A percentile compares a stretch with the other conserved stretches of the same genome.
These are phyloP conservation scores for Suillus paluster DNA, from an alignment of 768 basidiomycete genomes.

Conservation along the genomic window DNA sequence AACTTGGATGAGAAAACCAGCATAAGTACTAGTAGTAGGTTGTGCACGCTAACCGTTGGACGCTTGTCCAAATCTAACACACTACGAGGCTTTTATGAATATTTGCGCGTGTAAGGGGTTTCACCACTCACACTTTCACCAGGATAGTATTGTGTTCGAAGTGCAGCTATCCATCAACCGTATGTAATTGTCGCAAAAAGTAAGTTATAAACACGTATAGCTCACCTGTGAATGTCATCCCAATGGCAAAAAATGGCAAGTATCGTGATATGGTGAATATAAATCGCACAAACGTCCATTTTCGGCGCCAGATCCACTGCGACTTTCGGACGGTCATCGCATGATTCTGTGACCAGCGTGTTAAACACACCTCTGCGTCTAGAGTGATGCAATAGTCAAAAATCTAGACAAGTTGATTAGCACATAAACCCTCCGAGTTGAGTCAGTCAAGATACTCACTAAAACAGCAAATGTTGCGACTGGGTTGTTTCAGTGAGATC, in stretches of 20 bases:
- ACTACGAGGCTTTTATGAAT: background rate
- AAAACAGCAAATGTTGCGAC: background rate
- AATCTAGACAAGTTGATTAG: constrained; percentile 1
- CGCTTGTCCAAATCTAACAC: background rate
- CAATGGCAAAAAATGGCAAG: constrained; percentile 25
- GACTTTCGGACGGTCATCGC: constrained; percentile 19
- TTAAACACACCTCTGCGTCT: constrained; percentile 22
- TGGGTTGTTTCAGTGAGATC: background rate
- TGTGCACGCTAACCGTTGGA: background rate
- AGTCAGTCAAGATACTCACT: background rate
- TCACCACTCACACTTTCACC: background rate
- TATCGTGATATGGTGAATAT: constrained; percentile 34
- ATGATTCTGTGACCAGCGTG: background rate
- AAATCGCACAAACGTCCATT: constrained; percentile 26
- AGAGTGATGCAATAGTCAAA: constrained; percentile 31
- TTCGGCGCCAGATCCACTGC: constrained; percentile 26
- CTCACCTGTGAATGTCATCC: constrained; percentile 11
- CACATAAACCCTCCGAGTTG: background rate
- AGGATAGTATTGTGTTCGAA: constrained; percentile 1
- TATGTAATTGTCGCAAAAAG: background rate
- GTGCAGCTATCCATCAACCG: background rate
- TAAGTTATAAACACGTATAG: too few species aligned
- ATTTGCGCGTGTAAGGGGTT: background rate
- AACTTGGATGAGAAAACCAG: background rate
- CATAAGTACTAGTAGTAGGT: background rate